phyloP scores from a whole-genome alignment of 2,329 filamentous ascomycete genomes.

The Fusarium mundagurra region DNA sequence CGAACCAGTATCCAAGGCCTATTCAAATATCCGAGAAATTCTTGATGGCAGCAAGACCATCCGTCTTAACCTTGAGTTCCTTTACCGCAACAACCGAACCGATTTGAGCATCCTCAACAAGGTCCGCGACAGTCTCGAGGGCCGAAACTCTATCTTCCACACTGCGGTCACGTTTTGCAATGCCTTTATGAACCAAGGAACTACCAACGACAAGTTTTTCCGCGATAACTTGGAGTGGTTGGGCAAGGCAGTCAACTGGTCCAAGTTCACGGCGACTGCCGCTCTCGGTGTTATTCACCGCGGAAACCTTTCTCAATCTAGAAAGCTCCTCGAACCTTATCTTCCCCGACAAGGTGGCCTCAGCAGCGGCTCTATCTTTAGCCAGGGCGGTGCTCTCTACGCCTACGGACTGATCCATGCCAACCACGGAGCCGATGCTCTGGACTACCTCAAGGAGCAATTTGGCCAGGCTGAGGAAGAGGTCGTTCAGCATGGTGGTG shows the following conservation, averaged over 20 bases:
- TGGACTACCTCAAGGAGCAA: conserved; percentile 80
- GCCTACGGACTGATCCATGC: conserved; percentile 96
- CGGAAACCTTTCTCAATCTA: conserved; percentile 91
- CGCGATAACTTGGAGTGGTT: conserved; percentile 97
- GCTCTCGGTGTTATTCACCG: conserved; percentile 96
- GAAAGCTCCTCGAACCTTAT: conserved; percentile 94
- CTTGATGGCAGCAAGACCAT: conserved; percentile 94
- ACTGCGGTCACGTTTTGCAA: conserved; percentile 97
- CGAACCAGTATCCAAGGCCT: conserved; percentile 65
- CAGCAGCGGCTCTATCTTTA: conserved; percentile 87
- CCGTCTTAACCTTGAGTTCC: conserved; percentile 92
- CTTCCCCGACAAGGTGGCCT: conserved; percentile 81
- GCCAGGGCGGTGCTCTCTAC: conserved; percentile 94
- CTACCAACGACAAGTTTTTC: conserved; percentile 98
- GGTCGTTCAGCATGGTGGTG: conserved; percentile 96
- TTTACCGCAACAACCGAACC: conserved; percentile 94
- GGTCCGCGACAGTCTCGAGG: conserved; percentile 93
- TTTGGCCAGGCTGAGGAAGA: conserved; percentile 84
- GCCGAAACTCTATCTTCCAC: conserved; percentile 98
- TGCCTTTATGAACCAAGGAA: conserved; percentile 99
- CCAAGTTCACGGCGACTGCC: conserved; percentile 97
- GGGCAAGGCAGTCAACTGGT: conserved; percentile 99
- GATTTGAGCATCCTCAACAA: conserved; percentile 95
- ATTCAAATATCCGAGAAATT: conserved; percentile 71
- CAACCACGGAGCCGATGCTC: conserved; percentile 92